These are phyloP conservation scores for Coemansia sp. DNA, from an alignment of 192 early-diverging fungal genomes.

Conservation along the genomic window DNA sequence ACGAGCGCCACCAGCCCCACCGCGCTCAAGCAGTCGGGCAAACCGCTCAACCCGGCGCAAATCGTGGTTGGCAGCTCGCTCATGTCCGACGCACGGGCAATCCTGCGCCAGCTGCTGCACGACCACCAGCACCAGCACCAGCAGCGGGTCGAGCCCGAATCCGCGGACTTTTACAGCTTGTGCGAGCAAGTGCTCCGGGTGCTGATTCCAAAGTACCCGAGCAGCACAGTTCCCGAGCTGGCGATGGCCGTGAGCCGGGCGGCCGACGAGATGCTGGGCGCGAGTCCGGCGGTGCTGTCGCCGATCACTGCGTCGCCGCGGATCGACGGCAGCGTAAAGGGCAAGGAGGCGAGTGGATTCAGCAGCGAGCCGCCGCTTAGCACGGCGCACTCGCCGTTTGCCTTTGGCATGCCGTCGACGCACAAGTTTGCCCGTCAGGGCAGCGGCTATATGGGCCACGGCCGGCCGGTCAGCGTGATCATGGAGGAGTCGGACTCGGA, in stretches of 20 bases:
- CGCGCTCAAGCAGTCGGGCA: neutral
- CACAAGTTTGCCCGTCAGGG: constrained; percentile 1
- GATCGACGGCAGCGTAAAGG: neutral
- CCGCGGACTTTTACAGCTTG: constrained; percentile 31
- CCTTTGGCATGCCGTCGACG: neutral
- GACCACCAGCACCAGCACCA: constrained; percentile 18
- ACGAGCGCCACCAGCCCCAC: neutral
- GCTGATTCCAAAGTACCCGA: constrained; percentile 29
- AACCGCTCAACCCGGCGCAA: constrained; percentile 1
- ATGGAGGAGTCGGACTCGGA: constrained; percentile 42
- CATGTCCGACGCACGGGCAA: constrained; percentile 8
- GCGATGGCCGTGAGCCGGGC: constrained; percentile 33
- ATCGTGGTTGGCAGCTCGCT: constrained; percentile 12
- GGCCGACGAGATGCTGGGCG: constrained; percentile 16
- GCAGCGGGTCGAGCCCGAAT: constrained; percentile 28
- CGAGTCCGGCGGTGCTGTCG: neutral
- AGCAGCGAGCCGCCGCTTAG: neutral
- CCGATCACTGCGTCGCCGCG: neutral
- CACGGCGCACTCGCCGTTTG: neutral
- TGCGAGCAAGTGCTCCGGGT: constrained; percentile 31
- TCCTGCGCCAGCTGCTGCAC: constrained; percentile 11
- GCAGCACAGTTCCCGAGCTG: constrained; percentile 29
- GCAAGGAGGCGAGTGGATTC: neutral
- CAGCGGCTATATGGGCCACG: constrained; percentile 11
- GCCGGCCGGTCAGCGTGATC: constrained; percentile 38